Evolutionary conservation across 371 early-diverging fungal genomes (phyloP).

Genomic region (Apophysomyces variabilis): DNA sequence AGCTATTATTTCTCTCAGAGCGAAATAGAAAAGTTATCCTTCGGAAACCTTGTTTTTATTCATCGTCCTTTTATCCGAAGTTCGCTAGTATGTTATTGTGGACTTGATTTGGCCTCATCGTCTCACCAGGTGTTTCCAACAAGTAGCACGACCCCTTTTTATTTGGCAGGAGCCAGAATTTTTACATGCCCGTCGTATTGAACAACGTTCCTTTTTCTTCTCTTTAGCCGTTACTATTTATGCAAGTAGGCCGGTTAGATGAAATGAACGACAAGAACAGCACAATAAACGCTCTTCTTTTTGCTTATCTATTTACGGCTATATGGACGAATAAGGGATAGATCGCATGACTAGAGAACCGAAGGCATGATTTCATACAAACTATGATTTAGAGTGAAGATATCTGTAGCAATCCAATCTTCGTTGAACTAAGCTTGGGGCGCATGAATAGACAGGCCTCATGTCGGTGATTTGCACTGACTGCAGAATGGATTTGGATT

Average conservation of each 20-base stretch:
- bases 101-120: not conserved
- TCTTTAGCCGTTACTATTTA: slow-evolving; percentile 6
- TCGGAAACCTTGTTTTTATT: slow-evolving; percentile 4
- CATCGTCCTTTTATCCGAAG: not conserved
- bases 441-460: slow-evolving; percentile 3
- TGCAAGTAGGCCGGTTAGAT: not conserved
- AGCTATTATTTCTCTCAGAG: not conserved
- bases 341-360: no score
- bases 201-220: slow-evolving; percentile 7
- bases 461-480: slow-evolving; percentile 6
- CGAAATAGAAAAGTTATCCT: not conserved
- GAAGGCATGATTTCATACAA: no score
- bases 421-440: not conserved
- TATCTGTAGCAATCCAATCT: not conserved
- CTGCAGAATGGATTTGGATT: not conserved
- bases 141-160: not conserved
- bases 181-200: slow-evolving; percentile 10
- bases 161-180: slow-evolving; percentile 11
- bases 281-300: no score
- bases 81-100: not conserved
- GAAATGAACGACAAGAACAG: not conserved
- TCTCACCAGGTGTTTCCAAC: not conserved
- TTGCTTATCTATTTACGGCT: no score
- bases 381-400: not conserved
- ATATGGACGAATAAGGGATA: no score